Conservation (phyloP, 345 rosid genomes). For the Syzygium aromaticum region DNA sequence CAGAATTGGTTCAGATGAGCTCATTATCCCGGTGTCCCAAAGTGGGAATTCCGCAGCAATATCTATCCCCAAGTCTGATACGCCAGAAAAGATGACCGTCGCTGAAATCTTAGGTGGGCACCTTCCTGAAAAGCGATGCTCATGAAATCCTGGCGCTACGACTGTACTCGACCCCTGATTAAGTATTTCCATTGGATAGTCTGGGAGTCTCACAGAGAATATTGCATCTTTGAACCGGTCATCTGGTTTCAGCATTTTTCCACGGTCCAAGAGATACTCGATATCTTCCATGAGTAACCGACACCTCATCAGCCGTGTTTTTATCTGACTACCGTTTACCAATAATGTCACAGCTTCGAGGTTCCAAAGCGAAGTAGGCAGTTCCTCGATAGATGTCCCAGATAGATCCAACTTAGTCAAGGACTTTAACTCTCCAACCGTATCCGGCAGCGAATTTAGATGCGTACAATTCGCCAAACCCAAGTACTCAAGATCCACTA, state of each 20-base stretch:
- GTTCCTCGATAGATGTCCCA: not conserved
- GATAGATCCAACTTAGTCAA: not conserved
- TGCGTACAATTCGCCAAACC: not conserved
- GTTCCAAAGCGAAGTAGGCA: not conserved
- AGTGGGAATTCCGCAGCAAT: not conserved
- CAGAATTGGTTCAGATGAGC: not conserved
- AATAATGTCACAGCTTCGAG: not conserved
- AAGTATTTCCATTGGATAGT: not conserved
- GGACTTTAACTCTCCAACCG: not conserved
- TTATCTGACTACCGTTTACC: not conserved
- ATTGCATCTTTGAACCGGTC: not conserved
- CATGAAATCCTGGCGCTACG: not conserved
- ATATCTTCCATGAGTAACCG: not conserved
- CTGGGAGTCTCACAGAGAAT: not conserved
- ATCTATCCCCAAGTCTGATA: no score
- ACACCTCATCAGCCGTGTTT: not conserved
- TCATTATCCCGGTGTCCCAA: not conserved
- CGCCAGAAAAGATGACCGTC: not conserved
- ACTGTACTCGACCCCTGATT: rapidly evolving
- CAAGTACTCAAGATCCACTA: not conserved
- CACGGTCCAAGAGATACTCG: not conserved
- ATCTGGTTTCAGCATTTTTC: not conserved
- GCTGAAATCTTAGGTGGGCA: not conserved
- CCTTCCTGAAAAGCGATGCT: not conserved
- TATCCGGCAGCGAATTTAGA: not conserved